Percentiles rank a stretch among this genome's conserved stretches.
phyloP scores from a whole-genome alignment of 2,329 filamentous ascomycete genomes.

The Geosmithia morbida region DNA sequence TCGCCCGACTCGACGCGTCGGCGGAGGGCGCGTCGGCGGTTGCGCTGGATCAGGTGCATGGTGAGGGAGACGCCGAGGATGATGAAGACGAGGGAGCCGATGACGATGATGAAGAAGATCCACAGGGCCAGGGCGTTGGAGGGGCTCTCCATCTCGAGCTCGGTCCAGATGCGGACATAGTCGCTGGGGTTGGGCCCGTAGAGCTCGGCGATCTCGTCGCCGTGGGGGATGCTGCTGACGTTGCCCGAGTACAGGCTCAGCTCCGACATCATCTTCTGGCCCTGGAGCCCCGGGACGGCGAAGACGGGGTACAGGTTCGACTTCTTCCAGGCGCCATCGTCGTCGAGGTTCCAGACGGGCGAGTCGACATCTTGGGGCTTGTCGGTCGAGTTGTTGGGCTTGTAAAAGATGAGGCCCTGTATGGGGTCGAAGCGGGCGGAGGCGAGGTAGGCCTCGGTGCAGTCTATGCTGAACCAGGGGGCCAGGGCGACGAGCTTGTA shows the following conservation, averaged over 20 bases:
- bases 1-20: slow-evolving; percentile 63
- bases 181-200: slow-evolving; percentile 41
- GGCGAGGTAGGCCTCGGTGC: slow-evolving; percentile 58
- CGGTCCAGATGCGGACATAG: slow-evolving; percentile 46
- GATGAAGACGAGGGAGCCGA: slow-evolving; percentile 56
- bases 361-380: slow-evolving; percentile 54
- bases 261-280: slow-evolving; percentile 53
- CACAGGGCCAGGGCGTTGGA: slow-evolving; percentile 57
- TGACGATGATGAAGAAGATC: slow-evolving; percentile 60
- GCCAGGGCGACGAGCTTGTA: slow-evolving; percentile 70
- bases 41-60: slow-evolving; percentile 67
- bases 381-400: slow-evolving; percentile 36
- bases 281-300: slow-evolving; percentile 56
- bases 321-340: slow-evolving; percentile 56
- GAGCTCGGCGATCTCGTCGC: slow-evolving; percentile 36
- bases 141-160: slow-evolving; percentile 30
- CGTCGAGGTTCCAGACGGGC: slow-evolving; percentile 54
- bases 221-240: slow-evolving; percentile 45
- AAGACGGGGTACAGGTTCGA: slow-evolving; percentile 69
- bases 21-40: slow-evolving; percentile 52
- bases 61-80: slow-evolving; percentile 50
- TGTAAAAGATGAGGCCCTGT: slow-evolving; percentile 50
- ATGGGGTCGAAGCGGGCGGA: slow-evolving; percentile 43
- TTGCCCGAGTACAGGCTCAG: slow-evolving; percentile 67
- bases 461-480: slow-evolving; percentile 68